phyloP scores from a whole-genome alignment of 257 asterid species.

The Fraxinus quadrangulata region DNA sequence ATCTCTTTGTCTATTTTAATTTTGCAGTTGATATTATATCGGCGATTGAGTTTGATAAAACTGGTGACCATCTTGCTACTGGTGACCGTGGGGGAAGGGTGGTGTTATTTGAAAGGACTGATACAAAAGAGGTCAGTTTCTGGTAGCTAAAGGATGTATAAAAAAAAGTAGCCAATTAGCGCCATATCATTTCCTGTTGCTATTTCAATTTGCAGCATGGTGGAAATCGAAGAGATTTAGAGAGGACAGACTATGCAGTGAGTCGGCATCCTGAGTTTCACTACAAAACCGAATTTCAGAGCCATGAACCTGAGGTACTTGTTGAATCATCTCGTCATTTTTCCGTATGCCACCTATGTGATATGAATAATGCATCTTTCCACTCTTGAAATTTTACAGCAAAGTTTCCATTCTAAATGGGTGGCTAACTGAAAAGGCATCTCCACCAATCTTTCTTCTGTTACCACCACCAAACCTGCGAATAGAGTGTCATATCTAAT shows the following conservation, averaged over 20 bases:
- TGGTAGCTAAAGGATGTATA: slow-evolving; percentile 14
- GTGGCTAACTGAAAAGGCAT: slow-evolving; percentile 7
- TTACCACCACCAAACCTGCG: not conserved
- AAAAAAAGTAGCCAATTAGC: slow-evolving; percentile 16
- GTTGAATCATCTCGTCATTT: not conserved
- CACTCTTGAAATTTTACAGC: not conserved
- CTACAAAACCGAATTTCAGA: slow-evolving; percentile 96
- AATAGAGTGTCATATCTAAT: not conserved
- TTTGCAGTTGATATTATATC: slow-evolving; percentile 83
- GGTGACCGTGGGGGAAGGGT: slow-evolving; percentile 76
- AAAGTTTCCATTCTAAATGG: slow-evolving; percentile 12
- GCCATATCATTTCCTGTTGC: slow-evolving; percentile 17
- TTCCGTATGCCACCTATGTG: not conserved
- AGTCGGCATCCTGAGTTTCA: slow-evolving; percentile 92
- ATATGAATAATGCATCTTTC: not conserved
- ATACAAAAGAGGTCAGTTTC: slow-evolving; percentile 50
- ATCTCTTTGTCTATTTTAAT: slow-evolving; percentile 18
- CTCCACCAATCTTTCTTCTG: slow-evolving; percentile 22
- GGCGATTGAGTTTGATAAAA: slow-evolving; percentile 60
- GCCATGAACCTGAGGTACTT: slow-evolving; percentile 99
- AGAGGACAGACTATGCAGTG: slow-evolving; percentile 67
- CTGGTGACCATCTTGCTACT: slow-evolving; percentile 68
- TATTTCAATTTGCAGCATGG: slow-evolving; percentile 51
- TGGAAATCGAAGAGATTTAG: slow-evolving; percentile 82
- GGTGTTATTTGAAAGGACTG: slow-evolving; percentile 65